Conservation (phyloP, 345 rosid species). For the Aquilaria yunnanensis region DNA sequence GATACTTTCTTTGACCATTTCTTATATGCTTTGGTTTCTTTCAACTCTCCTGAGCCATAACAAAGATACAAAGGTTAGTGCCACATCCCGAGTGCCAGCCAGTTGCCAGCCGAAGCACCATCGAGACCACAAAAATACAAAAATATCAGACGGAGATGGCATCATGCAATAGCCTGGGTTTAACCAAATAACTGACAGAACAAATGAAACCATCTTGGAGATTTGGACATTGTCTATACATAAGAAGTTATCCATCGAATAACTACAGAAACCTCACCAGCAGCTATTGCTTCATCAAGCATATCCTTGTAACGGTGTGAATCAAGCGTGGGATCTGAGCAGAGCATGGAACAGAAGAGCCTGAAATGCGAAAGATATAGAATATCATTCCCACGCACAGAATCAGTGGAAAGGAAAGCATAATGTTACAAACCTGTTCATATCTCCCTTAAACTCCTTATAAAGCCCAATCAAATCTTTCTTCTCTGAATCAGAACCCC, state of each 20-base stretch:
- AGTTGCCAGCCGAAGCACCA: neutral
- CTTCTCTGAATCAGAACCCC: conserved; percentile 94
- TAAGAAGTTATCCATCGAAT: neutral
- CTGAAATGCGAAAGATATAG: conserved; percentile 26
- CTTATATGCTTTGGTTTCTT: conserved; percentile 67
- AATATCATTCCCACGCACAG: neutral
- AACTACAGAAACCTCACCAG: conserved; percentile 33
- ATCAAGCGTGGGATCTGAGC: conserved; percentile 85
- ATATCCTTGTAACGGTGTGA: conserved; percentile 83
- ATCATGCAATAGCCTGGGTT: neutral
- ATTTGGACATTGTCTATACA: neutral
- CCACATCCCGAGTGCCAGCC: neutral
- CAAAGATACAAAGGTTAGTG: neutral
- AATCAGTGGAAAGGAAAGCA: conserved; percentile 6
- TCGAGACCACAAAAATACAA: neutral
- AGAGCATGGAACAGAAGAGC: conserved; percentile 90
- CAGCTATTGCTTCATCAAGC: conserved; percentile 61
- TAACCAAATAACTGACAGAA: neutral
- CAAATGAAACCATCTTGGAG: neutral
- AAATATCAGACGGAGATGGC: conserved; percentile 1
- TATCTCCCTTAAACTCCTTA: conserved; percentile 58
- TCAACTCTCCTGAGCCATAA: conserved; percentile 48
- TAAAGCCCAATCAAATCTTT: conserved; percentile 75
- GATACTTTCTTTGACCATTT: conserved; percentile 78
- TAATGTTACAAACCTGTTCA: conserved; percentile 50